Evolutionary conservation across 2,329 filamentous ascomycete species (phyloP).

Genomic region (Diaporthe destruens): DNA sequence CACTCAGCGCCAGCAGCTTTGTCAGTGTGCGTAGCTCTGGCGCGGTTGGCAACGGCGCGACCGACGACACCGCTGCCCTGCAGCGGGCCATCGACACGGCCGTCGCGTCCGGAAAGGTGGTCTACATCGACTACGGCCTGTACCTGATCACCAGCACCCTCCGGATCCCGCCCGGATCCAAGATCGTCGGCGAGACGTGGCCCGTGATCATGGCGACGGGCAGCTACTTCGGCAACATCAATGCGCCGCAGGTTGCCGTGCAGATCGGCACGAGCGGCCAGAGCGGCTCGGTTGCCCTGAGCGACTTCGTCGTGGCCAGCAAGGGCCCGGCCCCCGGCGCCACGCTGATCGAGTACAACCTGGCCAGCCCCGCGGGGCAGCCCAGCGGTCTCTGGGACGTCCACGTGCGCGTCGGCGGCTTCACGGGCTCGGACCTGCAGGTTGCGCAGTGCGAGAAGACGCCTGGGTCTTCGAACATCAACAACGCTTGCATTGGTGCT

Average conservation of each 20-base stretch:
- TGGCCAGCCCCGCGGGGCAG: constrained; percentile 57
- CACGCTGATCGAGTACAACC: constrained; percentile 78
- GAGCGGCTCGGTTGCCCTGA: constrained; percentile 74
- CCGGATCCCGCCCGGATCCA: constrained; percentile 57
- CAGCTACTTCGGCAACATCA: constrained; percentile 67
- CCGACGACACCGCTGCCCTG: constrained; percentile 71
- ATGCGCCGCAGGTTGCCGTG: constrained; percentile 72
- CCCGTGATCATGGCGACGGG: constrained; percentile 68
- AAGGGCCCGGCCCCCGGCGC: constrained; percentile 76
- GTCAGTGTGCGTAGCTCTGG: constrained; percentile 57
- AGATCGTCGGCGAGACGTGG: constrained; percentile 70
- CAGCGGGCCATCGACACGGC: constrained; percentile 68
- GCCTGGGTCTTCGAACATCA: constrained; percentile 48
- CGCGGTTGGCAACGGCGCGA: constrained; percentile 63
- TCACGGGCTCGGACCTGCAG: constrained; percentile 75
- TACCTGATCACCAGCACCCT: constrained; percentile 65
- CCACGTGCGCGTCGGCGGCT: constrained; percentile 80
- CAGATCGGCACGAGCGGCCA: constrained; percentile 72
- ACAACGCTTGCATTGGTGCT: constrained; percentile 52
- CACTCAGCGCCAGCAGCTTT: constrained; percentile 67
- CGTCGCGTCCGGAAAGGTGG: constrained; percentile 59
- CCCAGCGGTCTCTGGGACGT: constrained; percentile 77
- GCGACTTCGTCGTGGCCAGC: constrained; percentile 79
- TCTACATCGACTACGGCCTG: constrained; percentile 69
- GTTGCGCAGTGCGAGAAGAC: constrained; percentile 74